Base-by-base conservation (phyloP, 768 basidiomycete genomes). In the Tulasnella sp. region DNA sequence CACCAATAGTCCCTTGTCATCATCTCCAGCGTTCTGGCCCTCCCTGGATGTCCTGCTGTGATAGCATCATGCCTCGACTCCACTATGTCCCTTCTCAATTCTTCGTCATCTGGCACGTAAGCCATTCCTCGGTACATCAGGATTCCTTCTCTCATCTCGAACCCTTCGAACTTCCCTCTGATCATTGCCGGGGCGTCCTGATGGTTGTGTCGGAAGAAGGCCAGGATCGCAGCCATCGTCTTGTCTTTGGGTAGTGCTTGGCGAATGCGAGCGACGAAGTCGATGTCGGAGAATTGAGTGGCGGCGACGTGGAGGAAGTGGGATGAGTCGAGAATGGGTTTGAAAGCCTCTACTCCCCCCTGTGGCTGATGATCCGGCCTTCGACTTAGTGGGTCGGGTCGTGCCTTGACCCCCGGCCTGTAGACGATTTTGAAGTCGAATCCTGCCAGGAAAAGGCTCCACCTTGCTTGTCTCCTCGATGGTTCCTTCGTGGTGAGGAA, bases 41-140 rank as follows among this genome's bases (percentile, higher is more conserved):
- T 38, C 15, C 34, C 34, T 38, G 34, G 34, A 15, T 38, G 34
- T 15, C 34, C 34, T 38, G 34, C 34, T 38, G 34, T 38, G 34
- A 38, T 38, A 7, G 34, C 34, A 38, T 38, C 34, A 38, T 38
- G 34, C 34, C 15, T 5, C 7, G 34, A 38, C 15, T 38, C 34
- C 34, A 38, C 34, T 38, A 38, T 38, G 34, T 7, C n/a, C 27
- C 47, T 21, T 48, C 32, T 59, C 26, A 58, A 19, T 17, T 44
- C 48, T 10, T 64, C 50, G 19, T 32, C 19, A 23, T 4, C 23
- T 23, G 74, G 75, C 10, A 77, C 68, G 47, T 65, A 73, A 10
- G 73, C 61, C 19, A 7, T 48, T 21, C 51, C 59, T 26, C 64
- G 65, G 13, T 71, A 29, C 21, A 48, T 21, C 27, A 48, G 21